phyloP scores from a whole-genome alignment of 345 rosid species.

The Camelina hispida region DNA sequence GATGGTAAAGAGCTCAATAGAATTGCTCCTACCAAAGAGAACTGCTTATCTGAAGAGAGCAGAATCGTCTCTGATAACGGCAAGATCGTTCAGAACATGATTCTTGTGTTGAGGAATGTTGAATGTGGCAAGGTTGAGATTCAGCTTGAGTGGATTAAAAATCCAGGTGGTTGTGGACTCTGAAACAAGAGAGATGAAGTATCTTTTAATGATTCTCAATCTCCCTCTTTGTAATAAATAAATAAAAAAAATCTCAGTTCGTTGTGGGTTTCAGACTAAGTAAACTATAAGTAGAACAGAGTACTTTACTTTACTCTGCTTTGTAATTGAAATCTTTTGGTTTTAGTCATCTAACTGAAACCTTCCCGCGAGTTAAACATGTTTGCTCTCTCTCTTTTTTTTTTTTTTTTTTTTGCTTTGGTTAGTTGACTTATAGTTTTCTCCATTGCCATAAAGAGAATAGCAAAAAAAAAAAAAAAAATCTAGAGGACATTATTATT shows the following conservation, averaged over 20 bases:
- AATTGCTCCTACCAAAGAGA: slow-evolving; percentile 50
- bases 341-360: slow-evolving; percentile 11
- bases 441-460: neutral
- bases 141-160: slow-evolving; percentile 69
- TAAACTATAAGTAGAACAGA: slow-evolving; percentile 20
- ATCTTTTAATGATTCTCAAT: neutral
- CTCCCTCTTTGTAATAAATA: neutral
- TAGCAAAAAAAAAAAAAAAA: neutral
- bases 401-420: too few relatives aligned
- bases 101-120: slow-evolving; percentile 59
- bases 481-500: neutral
- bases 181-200: slow-evolving; percentile 5
- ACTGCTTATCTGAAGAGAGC: slow-evolving; percentile 67
- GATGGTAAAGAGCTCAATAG: slow-evolving; percentile 57
- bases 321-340: slow-evolving; percentile 26
- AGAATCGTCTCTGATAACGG: slow-evolving; percentile 51
- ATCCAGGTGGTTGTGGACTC: slow-evolving; percentile 48
- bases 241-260: neutral
- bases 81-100: slow-evolving; percentile 64
- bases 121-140: slow-evolving; percentile 69
- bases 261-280: slow-evolving; percentile 1
- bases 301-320: slow-evolving; percentile 4
- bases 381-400: too few relatives aligned
- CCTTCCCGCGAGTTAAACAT: slow-evolving; percentile 34
- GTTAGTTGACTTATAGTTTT: neutral